Evolutionary conservation across 164 flowering plant genomes (phyloP).

Genomic region (Stephania cephalantha): DNA sequence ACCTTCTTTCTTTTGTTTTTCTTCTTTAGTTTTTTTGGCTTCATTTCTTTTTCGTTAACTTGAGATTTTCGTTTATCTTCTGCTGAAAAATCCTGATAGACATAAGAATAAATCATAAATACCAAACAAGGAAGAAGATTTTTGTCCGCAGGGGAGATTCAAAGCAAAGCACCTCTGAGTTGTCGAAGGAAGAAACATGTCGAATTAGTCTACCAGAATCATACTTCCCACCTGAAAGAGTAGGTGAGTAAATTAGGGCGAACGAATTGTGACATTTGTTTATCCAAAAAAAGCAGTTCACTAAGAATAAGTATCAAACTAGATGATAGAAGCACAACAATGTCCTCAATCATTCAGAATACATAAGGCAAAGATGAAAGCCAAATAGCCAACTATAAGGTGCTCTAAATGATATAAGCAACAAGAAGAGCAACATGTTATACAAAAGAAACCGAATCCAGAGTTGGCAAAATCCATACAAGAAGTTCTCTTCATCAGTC

Average conservation of each 20-base stretch:
- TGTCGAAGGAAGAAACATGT: constrained; percentile 52
- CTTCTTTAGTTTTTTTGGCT: constrained; percentile 27
- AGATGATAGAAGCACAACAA: background rate
- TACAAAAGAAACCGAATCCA: no score
- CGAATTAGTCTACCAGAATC: constrained; percentile 40
- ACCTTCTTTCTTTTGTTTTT: constrained; percentile 41
- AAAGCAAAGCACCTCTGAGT: constrained; percentile 36
- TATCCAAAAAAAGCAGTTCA: background rate
- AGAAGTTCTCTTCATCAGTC: no score
- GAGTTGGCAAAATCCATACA: no score
- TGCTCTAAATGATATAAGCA: background rate
- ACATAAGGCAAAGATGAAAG: background rate
- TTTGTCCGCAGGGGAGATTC: background rate
- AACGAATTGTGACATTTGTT: background rate
- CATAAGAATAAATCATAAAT: background rate
- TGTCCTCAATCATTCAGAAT: background rate
- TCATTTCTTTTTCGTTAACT: constrained; percentile 9
- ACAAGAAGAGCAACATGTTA: no score
- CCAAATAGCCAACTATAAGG: background rate
- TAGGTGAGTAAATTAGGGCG: background rate
- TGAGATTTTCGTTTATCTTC: constrained; percentile 14
- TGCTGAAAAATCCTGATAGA: constrained; percentile 26
- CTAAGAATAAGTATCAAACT: background rate
- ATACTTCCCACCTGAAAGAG: constrained; percentile 39
- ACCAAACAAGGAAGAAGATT: background rate